Percentiles rank a stretch among this genome's conserved stretches.
phyloP scores from a whole-genome alignment of 163 green algal genomes.

The Scenedesmus sp. region DNA sequence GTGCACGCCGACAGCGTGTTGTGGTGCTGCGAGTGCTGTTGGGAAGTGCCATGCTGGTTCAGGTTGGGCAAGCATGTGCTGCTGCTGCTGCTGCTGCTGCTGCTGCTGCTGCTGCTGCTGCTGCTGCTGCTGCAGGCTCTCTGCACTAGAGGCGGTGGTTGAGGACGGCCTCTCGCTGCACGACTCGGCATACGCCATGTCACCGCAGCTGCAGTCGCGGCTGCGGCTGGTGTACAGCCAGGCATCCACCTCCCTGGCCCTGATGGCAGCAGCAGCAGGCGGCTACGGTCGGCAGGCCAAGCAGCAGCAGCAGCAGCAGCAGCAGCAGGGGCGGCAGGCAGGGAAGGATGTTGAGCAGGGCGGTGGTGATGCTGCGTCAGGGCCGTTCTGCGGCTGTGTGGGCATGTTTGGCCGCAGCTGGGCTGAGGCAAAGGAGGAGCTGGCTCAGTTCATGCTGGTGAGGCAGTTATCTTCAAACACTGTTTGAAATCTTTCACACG shows the following conservation, averaged over 20 bases:
- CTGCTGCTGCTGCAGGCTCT: slow-evolving; percentile 22
- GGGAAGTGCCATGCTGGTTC: no score
- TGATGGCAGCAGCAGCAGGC: slow-evolving; percentile 13
- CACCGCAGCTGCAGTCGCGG: not conserved
- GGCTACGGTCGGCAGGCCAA: not conserved
- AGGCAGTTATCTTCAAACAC: not conserved
- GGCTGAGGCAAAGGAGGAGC: slow-evolving; percentile 15
- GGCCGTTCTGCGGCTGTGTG: slow-evolving; percentile 28
- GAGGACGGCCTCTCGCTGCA: slow-evolving; percentile 27
- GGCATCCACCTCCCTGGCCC: slow-evolving; percentile 25
- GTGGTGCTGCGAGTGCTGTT: no score
- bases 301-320: not conserved
- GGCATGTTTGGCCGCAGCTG: slow-evolving; percentile 32
- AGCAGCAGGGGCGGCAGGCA: not conserved
- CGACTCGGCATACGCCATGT: not conserved
- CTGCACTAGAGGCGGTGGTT: not conserved
- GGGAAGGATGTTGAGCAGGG: not conserved
- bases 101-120: slow-evolving; percentile 21
- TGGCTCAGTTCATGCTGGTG: slow-evolving; percentile 11
- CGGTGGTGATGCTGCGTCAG: not conserved
- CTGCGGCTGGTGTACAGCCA: slow-evolving; percentile 20
- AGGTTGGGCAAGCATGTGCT: not conserved
- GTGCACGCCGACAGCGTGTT: no score
- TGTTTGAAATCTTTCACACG: no score
- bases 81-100: not conserved